Conservation (phyloP, 352 stramenopile species). For the Aphanomyces invadans region DNA sequence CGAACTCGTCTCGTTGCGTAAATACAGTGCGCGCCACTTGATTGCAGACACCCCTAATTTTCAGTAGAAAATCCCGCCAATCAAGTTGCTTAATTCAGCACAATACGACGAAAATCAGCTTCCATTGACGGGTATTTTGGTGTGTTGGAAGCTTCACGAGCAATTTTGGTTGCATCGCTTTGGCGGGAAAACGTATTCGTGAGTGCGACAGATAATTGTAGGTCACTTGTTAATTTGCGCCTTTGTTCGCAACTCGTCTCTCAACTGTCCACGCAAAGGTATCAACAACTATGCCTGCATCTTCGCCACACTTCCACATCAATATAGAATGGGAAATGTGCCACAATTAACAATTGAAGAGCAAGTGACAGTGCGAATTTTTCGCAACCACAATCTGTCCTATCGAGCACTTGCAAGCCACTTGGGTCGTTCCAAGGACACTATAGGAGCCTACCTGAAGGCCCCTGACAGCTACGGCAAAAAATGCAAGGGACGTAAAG, state of each 20-base stretch:
- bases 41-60: too few relatives aligned
- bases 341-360: neutral
- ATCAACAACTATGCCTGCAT: neutral
- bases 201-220: neutral
- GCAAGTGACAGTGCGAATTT: neutral
- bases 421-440: neutral
- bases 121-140: neutral
- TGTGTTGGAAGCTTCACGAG: too few relatives aligned
- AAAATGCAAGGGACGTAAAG: neutral
- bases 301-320: neutral
- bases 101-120: neutral
- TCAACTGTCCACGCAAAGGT: neutral
- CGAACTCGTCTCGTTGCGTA: too few relatives aligned
- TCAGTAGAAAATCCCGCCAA: neutral
- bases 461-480: neutral
- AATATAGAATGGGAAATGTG: neutral
- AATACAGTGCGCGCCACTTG: neutral
- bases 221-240: neutral
- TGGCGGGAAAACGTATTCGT: neutral
- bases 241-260: neutral
- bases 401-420: neutral
- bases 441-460: neutral
- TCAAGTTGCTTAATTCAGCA: neutral
- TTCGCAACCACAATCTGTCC: neutral
- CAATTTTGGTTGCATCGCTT: neutral